Percentiles rank a stretch among this genome's conserved stretches.
Conservation (phyloP, 192 early-diverging fungal genomes). For the Coemansia sp. region DNA sequence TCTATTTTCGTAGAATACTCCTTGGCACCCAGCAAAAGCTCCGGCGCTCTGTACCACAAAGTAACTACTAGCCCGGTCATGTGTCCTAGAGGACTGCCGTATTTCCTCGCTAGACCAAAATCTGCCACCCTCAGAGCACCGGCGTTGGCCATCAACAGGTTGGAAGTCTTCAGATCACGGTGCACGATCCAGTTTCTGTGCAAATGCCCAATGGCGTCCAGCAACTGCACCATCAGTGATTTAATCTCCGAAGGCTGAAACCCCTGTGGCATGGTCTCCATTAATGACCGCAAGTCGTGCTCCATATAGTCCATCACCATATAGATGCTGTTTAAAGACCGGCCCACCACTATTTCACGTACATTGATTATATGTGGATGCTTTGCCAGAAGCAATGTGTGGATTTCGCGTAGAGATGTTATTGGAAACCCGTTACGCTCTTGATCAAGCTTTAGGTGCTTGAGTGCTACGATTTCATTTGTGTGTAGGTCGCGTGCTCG, state of each 20-base stretch:
- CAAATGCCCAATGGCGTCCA: slow-evolving; percentile 76
- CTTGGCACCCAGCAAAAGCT: slow-evolving; percentile 84
- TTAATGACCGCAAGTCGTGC: slow-evolving; percentile 88
- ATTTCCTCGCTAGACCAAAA: slow-evolving; percentile 95
- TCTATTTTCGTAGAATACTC: slow-evolving; percentile 87
- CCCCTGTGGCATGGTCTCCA: slow-evolving; percentile 77
- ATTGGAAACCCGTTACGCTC: slow-evolving; percentile 81
- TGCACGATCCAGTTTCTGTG: slow-evolving; percentile 93
- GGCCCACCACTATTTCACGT: slow-evolving; percentile 72
- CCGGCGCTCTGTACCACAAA: slow-evolving; percentile 95
- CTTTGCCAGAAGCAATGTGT: slow-evolving; percentile 71
- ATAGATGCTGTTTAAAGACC: slow-evolving; percentile 68
- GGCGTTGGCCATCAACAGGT: slow-evolving; percentile 71
- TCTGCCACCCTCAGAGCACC: slow-evolving; percentile 93
- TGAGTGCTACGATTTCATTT: slow-evolving; percentile 76
- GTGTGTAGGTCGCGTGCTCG: slow-evolving; percentile 80
- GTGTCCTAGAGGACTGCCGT: slow-evolving; percentile 68
- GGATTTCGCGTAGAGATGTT: slow-evolving; percentile 76
- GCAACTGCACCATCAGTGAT: slow-evolving; percentile 73
- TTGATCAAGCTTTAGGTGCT: slow-evolving; percentile 73
- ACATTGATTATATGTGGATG: slow-evolving; percentile 85
- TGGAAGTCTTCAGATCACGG: slow-evolving; percentile 84
- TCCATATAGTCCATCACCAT: slow-evolving; percentile 98
- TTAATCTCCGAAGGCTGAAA: slow-evolving; percentile 88
- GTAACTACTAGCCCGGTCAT: slow-evolving; percentile 96